These are phyloP conservation scores for Eucalyptus virginea DNA, from an alignment of 345 rosid species.

Conservation along the genomic window DNA sequence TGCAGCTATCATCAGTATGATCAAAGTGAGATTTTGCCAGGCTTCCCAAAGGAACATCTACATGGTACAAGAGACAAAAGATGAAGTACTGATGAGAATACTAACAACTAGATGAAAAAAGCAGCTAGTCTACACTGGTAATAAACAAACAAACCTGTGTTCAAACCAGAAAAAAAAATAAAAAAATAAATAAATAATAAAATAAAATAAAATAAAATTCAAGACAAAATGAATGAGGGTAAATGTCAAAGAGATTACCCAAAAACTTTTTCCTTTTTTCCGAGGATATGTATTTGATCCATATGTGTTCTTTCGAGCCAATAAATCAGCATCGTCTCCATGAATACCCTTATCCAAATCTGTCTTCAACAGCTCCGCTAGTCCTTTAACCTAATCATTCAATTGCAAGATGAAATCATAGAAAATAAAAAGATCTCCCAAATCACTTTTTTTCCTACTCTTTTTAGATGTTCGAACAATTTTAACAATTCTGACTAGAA, in stretches of 20 bases:
- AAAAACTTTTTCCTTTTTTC: conserved; percentile 77
- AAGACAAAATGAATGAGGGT: background rate
- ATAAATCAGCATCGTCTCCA: conserved; percentile 62
- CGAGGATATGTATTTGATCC: conserved; percentile 91
- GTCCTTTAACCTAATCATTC: conserved; percentile 51
- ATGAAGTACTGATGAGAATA: background rate
- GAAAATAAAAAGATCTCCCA: background rate
- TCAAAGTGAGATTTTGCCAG: conserved; percentile 73
- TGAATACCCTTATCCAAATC: conserved; percentile 59
- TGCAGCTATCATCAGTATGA: conserved; percentile 88
- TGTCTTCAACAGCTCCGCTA: conserved; percentile 52
- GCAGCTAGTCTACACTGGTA: background rate
- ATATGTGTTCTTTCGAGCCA: conserved; percentile 49
- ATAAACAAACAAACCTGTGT: background rate
- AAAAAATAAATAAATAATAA: no score
- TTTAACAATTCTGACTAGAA: background rate
- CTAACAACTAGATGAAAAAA: background rate
- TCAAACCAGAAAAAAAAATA: background rate
- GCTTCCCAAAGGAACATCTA: conserved; percentile 89
- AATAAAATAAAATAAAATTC: no score
- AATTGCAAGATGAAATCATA: background rate
- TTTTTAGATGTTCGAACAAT: background rate
- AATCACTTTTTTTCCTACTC: background rate
- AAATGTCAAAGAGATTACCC: conserved; percentile 21
- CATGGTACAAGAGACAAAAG: background rate